Conservation (phyloP, 1,284 basidiomycete species). For the Melampsora medusae region DNA sequence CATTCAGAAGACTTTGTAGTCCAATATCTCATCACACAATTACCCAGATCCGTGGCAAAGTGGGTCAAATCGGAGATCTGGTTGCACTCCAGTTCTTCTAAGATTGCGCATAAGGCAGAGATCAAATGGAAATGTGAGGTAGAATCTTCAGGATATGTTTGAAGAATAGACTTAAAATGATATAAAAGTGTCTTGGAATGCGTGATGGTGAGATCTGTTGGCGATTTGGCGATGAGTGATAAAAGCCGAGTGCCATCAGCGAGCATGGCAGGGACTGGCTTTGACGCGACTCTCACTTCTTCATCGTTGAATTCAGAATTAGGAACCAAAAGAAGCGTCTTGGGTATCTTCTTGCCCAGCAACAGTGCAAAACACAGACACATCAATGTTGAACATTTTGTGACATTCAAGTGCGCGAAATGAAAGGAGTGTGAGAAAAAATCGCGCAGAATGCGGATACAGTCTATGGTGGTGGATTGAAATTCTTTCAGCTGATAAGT, state of each 20-base stretch:
- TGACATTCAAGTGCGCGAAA: constrained; percentile 18
- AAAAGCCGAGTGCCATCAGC: background rate
- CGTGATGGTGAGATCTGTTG: constrained; percentile 14
- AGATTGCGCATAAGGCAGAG: constrained; percentile 18
- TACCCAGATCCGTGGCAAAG: constrained; percentile 17
- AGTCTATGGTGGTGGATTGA: constrained; percentile 20
- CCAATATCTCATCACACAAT: constrained; percentile 21
- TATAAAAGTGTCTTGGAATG: constrained; percentile 28
- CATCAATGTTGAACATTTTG: constrained; percentile 16
- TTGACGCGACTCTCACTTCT: background rate
- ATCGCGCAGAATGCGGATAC: constrained; percentile 42
- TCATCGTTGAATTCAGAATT: constrained; percentile 24
- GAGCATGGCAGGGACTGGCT: background rate
- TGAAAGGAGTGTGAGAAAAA: constrained; percentile 32
- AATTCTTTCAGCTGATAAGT: constrained; percentile 11
- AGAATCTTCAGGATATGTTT: constrained; percentile 31
- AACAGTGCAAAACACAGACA: constrained; percentile 41
- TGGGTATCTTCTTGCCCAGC: constrained; percentile 33
- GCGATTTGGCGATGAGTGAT: background rate
- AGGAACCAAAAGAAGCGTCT: background rate
- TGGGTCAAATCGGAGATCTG: constrained; percentile 21
- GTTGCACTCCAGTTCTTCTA: constrained; percentile 39
- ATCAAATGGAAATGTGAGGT: constrained; percentile 42
- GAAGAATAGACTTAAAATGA: constrained; percentile 18
- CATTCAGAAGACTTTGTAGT: constrained; percentile 29